Conservation (phyloP, 1,139 yeast species). For the Pichia sp. region DNA sequence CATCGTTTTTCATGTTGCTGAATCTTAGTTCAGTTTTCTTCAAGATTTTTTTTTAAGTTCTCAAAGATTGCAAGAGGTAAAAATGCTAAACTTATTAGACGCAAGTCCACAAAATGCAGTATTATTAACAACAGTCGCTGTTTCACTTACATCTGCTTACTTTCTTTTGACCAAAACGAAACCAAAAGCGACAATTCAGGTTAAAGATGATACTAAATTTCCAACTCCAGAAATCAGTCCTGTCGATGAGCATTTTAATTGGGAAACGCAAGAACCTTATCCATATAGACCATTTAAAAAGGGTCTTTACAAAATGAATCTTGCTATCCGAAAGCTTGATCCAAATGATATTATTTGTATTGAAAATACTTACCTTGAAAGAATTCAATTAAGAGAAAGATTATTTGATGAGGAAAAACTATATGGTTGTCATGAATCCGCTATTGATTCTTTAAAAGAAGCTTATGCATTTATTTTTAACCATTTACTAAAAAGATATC, state of each 20-base stretch:
- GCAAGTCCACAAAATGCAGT: too few relatives aligned
- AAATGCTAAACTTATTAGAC: too few relatives aligned
- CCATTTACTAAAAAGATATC: conserved; percentile 51
- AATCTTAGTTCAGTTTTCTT: too few relatives aligned
- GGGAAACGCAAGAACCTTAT: conserved; percentile 44
- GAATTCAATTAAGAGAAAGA: conserved; percentile 39
- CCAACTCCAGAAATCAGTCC: conserved; percentile 25
- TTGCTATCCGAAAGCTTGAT: conserved; percentile 55
- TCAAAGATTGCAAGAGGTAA: too few relatives aligned
- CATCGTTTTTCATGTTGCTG: too few relatives aligned
- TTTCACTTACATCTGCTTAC: too few relatives aligned
- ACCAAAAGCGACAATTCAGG: not conserved
- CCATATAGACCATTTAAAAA: conserved; percentile 58
- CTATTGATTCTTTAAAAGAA: conserved; percentile 47
- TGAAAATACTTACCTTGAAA: conserved; percentile 53
- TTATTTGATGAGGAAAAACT: conserved; percentile 40
- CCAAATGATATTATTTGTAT: conserved; percentile 59
- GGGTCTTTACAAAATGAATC: conserved; percentile 56
- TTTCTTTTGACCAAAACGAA: too few relatives aligned
- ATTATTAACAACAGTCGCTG: too few relatives aligned
- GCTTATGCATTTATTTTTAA: conserved; percentile 44
- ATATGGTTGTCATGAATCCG: conserved; percentile 39
- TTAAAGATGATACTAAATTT: not conserved
- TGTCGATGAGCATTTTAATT: conserved; percentile 36
- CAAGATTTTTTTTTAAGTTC: too few relatives aligned